Percentiles rank a stretch among this genome's conserved stretches.
Evolutionary conservation across 208 protist genomes (phyloP).

Genomic region (Phytomonas sp.): DNA sequence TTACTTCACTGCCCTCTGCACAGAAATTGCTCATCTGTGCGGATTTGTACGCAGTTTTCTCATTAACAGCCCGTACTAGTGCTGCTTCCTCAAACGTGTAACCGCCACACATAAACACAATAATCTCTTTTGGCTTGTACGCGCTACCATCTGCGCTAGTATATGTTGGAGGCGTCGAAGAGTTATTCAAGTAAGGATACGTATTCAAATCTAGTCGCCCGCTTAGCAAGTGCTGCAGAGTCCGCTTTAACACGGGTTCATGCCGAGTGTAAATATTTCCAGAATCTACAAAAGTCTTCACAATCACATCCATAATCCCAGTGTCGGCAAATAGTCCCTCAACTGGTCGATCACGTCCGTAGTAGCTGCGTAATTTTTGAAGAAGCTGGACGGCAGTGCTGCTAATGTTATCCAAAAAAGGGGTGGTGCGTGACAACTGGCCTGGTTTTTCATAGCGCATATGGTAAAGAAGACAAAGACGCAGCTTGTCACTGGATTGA

Average conservation of each 20-base stretch:
- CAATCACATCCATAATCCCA: conserved; percentile 79
- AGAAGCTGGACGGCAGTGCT: conserved; percentile 31
- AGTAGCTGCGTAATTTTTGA: conserved; percentile 58
- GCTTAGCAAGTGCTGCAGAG: conserved; percentile 66
- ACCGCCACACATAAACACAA: conserved; percentile 82
- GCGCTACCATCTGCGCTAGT: conserved; percentile 15
- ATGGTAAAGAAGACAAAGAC: conserved; percentile 79
- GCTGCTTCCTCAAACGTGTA: conserved; percentile 80
- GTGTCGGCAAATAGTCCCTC: conserved; percentile 86
- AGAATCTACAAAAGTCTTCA: conserved; percentile 77
- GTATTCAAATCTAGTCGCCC: conserved; percentile 33
- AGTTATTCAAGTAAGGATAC: conserved; percentile 46
- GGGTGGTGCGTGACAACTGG: conserved; percentile 20
- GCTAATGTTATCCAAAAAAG: conserved; percentile 34
- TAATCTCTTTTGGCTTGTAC: conserved; percentile 56
- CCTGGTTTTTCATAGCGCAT: conserved; percentile 61
- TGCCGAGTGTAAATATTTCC: conserved; percentile 98
- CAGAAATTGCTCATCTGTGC: conserved; percentile 26
- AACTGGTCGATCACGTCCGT: conserved; percentile 31
- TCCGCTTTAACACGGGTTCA: conserved; percentile 84
- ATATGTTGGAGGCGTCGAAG: conserved; percentile 22
- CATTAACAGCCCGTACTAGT: conserved; percentile 64
- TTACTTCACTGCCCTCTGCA: conserved; percentile 21
- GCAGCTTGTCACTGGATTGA: conserved; percentile 34
- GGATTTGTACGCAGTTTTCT: conserved; percentile 43